These are phyloP conservation scores for Alternaria ventricosa DNA, from an alignment of 2,329 filamentous ascomycete genomes.

Conservation along the genomic window DNA sequence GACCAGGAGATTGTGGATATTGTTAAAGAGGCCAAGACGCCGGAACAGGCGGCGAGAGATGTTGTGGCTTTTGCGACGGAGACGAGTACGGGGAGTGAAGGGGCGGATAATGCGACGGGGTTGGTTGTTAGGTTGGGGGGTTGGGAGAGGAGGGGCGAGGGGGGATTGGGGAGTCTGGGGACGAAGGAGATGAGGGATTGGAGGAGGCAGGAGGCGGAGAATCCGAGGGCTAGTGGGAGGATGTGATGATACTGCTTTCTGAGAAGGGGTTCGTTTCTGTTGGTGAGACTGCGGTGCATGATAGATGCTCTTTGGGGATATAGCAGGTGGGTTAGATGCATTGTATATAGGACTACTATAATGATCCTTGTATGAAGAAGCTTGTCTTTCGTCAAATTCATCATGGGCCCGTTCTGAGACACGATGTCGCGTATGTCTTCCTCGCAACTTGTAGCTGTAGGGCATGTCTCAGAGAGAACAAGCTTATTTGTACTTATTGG, in stretches of 20 bases:
- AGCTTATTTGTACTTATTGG: too few relatives aligned
- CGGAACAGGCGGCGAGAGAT: conserved; percentile 79
- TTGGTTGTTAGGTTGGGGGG: conserved; percentile 68
- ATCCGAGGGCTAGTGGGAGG: conserved; percentile 76
- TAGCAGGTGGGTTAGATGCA: background rate
- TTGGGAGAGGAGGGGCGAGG: conserved; percentile 76
- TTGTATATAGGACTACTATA: background rate
- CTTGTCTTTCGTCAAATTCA: too few relatives aligned
- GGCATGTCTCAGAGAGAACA: too few relatives aligned
- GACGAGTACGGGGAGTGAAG: conserved; percentile 62
- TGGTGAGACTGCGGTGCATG: background rate
- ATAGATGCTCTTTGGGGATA: background rate
- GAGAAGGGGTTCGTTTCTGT: background rate
- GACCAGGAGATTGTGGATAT: conserved; percentile 98
- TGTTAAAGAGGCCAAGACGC: conserved; percentile 90
- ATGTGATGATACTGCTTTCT: conserved; percentile 45
- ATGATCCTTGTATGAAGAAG: background rate
- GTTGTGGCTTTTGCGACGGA: conserved; percentile 90
- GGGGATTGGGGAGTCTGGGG: conserved; percentile 84
- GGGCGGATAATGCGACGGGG: conserved; percentile 68
- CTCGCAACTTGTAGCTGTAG: background rate
- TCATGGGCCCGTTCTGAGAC: background rate
- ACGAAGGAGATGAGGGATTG: conserved; percentile 92
- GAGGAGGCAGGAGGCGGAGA: conserved; percentile 77
- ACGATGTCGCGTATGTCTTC: background rate